Evolutionary conservation across 345 rosid genomes (phyloP).

Genomic region (Theobroma cacao): DNA sequence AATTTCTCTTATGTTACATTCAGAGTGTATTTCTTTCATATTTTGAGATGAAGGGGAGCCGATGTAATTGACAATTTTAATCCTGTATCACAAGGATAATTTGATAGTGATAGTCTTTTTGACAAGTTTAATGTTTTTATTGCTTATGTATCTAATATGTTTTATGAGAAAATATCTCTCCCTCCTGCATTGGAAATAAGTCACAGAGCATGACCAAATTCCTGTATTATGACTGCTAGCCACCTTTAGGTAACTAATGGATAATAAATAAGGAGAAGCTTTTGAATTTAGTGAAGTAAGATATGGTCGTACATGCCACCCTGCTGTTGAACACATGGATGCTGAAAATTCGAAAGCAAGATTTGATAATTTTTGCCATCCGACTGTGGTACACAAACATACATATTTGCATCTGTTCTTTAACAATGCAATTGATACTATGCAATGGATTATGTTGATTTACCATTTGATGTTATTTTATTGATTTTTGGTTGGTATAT

Average conservation of each 20-base stretch:
- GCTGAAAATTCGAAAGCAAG: not conserved
- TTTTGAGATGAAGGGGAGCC: not conserved
- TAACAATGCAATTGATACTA: not conserved
- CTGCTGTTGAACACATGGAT: not conserved
- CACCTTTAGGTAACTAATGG: not conserved
- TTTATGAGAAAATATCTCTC: not conserved
- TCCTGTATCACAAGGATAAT: not conserved
- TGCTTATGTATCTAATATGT: not conserved
- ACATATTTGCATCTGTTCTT: not conserved
- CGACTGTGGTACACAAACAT: not conserved
- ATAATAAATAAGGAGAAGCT: not conserved
- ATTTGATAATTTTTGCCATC: not conserved
- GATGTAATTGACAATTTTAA: not conserved
- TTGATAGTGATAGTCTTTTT: not conserved
- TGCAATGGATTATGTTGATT: not conserved
- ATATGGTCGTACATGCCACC: not conserved
- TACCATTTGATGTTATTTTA: not conserved
- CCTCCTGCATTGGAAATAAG: not conserved
- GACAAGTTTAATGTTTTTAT: not conserved
- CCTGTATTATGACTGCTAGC: not conserved
- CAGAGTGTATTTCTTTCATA: not conserved
- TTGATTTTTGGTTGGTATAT: not conserved
- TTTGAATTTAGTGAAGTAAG: constrained; percentile 2
- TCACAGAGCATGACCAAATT: not conserved
- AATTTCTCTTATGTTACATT: not conserved